A percentile compares a stretch with the other conserved stretches of the same genome.
These are phyloP conservation scores for Diplodia corticola DNA, from an alignment of 2,329 filamentous ascomycete species.

Conservation along the genomic window DNA sequence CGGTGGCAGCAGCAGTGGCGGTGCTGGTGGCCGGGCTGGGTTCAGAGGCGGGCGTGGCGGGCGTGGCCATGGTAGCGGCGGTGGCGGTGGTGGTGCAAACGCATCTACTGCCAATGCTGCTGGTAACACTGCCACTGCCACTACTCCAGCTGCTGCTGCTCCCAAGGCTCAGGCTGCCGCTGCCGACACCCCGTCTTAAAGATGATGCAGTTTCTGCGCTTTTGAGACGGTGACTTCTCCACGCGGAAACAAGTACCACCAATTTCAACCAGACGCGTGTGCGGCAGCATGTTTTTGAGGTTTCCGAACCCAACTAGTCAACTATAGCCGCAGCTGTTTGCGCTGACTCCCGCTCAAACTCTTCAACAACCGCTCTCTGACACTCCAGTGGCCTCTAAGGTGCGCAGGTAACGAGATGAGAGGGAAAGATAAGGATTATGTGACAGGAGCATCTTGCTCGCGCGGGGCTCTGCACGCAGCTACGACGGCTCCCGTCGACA, in stretches of 20 bases:
- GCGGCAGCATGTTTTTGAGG: neutral
- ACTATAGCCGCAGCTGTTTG: neutral
- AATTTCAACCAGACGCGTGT: neutral
- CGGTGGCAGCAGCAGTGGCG: constrained; percentile 30
- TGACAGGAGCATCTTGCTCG: neutral
- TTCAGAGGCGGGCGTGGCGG: constrained; percentile 35
- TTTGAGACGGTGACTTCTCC: neutral
- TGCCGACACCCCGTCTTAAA: constrained; percentile 13
- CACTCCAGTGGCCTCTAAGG: neutral
- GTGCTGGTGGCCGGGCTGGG: constrained; percentile 30
- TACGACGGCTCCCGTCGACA: neutral
- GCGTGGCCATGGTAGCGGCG: constrained; percentile 36
- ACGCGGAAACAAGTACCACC: neutral
- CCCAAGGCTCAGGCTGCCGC: neutral
- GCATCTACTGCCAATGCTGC: constrained; percentile 21
- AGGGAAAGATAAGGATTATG: neutral
- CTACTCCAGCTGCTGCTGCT: neutral
- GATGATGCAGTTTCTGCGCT: neutral
- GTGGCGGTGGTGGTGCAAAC: neutral
- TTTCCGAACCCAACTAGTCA: neutral
- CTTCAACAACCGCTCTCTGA: neutral
- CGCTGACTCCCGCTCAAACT: neutral
- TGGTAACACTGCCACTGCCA: constrained; percentile 24
- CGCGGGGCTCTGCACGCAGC: neutral
- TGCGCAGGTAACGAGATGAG: neutral